These are phyloP conservation scores for Phlyctochytrium bullatum DNA, from an alignment of 192 early-diverging fungal species.

Conservation along the genomic window DNA sequence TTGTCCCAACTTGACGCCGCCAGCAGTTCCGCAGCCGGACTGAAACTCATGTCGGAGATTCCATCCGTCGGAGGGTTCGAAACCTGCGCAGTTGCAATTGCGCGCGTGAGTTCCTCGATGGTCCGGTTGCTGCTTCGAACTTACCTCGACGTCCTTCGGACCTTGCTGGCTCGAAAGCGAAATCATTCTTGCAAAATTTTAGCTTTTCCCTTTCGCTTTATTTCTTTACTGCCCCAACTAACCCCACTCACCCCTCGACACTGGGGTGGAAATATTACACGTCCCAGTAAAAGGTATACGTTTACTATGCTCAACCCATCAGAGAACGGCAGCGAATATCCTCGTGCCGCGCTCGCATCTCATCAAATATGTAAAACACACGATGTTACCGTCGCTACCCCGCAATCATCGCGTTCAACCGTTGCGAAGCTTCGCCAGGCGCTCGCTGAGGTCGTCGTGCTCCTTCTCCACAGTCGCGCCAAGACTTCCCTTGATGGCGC, in stretches of 20 bases:
- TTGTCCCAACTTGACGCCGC: conserved; percentile 92
- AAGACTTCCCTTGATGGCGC: conserved; percentile 27
- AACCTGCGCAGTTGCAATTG: conserved; percentile 4
- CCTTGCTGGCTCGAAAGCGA: neutral
- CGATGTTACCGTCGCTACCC: too few species aligned
- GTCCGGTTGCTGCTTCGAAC: too few species aligned
- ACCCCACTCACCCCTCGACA: too few species aligned
- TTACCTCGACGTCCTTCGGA: conserved; percentile 21
- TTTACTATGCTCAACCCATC: too few species aligned
- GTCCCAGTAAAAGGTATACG: too few species aligned
- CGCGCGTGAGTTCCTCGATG: neutral
- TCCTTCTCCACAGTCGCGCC: conserved; percentile 46
- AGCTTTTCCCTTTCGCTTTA: too few species aligned
- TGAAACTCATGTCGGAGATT: conserved; percentile 77
- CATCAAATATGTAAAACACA: too few species aligned
- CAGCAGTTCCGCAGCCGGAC: conserved; percentile 76
- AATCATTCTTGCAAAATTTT: conserved; percentile 20
- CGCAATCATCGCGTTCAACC: too few species aligned
- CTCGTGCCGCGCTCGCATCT: too few species aligned
- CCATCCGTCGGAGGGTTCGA: conserved; percentile 17
- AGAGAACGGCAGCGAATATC: too few species aligned
- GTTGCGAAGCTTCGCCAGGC: conserved; percentile 64
- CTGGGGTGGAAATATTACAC: too few species aligned
- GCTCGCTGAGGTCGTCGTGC: conserved; percentile 58
- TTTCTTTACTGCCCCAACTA: too few species aligned